Base-by-base conservation (phyloP, 306 rosid species). In the Castanea mollissima region DNA sequence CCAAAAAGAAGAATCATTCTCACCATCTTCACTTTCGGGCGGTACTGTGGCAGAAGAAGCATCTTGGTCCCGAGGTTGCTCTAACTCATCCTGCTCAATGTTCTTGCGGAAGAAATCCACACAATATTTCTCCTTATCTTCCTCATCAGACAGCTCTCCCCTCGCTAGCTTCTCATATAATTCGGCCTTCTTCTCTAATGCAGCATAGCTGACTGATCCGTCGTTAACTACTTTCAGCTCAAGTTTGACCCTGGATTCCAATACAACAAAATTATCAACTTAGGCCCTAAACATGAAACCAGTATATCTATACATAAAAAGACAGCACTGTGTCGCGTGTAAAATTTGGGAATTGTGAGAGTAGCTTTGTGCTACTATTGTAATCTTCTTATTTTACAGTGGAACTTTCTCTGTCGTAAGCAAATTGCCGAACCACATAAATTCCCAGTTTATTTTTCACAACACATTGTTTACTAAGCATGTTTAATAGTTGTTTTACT, bases 111-210 rank as follows among this genome's bases (percentile, higher is more conserved):
- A 85, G 85, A 94, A 94, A 73, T 94, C 95, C 34, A 94, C 99
- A 81, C 97, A 94, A 58, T 95, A 95, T 86, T 95, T 95, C 74
- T 91, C 99, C 57, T 90, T 64, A 34, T 92, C 99, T 73, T 95
- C 99, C 78, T 92, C 97, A 29, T 95, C 99, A 19, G 98, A 84
- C n/a, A 95, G 80, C 74, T 95, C 99, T 21, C 99, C 97, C 71
- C 74, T 92, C 63, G 77, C 87, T 59, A 92, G 87, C 92, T 91
- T 91, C 4, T 95, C 92, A 76, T 95, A 95, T 71, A 92, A 55
- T 46, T 80, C 85, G 4, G 97, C 97, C 84, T 94, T 94, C 83
- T 73, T 91, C 89, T 94, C 99, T 73, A 94, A 69, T 3, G 97
- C 99, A 1, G 93, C 96, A 78, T 91, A 95, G 85, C 92, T 92